Base-by-base conservation (phyloP, 306 rosid genomes). In the Vigna trinervia region DNA sequence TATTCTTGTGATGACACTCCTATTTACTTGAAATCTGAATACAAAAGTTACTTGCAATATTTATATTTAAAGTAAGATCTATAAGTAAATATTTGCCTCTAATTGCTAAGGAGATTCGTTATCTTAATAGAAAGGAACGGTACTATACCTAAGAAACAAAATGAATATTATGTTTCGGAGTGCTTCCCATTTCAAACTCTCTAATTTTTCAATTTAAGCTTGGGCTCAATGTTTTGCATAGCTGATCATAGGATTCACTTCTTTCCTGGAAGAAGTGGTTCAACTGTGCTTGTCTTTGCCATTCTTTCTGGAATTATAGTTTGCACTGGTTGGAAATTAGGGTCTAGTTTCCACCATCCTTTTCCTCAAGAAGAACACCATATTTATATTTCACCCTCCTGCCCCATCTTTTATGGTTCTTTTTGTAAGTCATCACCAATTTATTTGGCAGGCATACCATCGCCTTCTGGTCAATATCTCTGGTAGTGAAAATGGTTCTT, bases 381-480 rank as follows among this genome's bases (percentile, higher is more conserved):
- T 53, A 64, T 77, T 78, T 84, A 73, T 77, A 22, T 74, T 69
- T 32, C 50, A 22, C 60, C 19, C 41, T 36, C 51, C 19, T 43
- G 52, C 39, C 58, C 54, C 17, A 57, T 39, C 69, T 75, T 85
- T 3, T 82, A 50, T 20, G 39, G 53, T 75, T 52, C 56, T 62
- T 71, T 71, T 46, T 48, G 30, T n/a, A 75, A 66, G 60, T 59
- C 22, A 34, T 47, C 47, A 41, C 70, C 39, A 9, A 45, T 67
- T 41, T 66, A 45, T 82, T 56, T 77, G 79, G 67, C 51, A 94
- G 98, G 98, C 92, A 66, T 92, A 90, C 85, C 80, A 82, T 71
- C 86, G 93, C 59, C 78, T 88, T 61, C 60, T 78, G 67, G 74
- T 74, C 72, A 88, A 86, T 86, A 83, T 81, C 78, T 81, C 85